These are phyloP conservation scores for Moelleriella libera DNA, from an alignment of 2,329 filamentous ascomycete species.

Conservation along the genomic window DNA sequence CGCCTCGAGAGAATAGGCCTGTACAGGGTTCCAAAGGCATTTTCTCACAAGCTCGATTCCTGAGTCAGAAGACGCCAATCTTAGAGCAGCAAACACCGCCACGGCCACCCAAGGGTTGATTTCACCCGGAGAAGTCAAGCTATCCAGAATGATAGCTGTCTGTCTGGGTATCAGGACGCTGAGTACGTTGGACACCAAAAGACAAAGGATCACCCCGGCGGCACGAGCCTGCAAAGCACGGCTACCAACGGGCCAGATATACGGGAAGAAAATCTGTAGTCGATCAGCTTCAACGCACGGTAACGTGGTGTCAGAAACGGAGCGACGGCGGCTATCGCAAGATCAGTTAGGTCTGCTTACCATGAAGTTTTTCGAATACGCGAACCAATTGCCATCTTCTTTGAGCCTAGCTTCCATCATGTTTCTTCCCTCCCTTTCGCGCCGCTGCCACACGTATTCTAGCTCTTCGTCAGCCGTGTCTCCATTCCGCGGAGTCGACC, in stretches of 20 bases:
- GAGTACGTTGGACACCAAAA: slow-evolving; percentile 56
- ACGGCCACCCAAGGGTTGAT: slow-evolving; percentile 37
- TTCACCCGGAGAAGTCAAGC: slow-evolving; percentile 30
- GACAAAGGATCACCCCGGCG: slow-evolving; percentile 49
- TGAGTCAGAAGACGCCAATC: slow-evolving; percentile 38
- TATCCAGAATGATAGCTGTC: slow-evolving; percentile 65
- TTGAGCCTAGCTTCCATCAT: slow-evolving; percentile 55
- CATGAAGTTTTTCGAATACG: slow-evolving; percentile 60
- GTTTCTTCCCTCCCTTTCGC: slow-evolving; percentile 37
- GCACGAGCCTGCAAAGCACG: slow-evolving; percentile 53
- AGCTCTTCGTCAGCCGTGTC: slow-evolving; percentile 22
- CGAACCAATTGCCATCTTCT: slow-evolving; percentile 62
- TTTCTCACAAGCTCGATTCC: slow-evolving; percentile 38
- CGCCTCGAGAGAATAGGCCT: slow-evolving; percentile 40
- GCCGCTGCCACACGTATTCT: slow-evolving; percentile 41
- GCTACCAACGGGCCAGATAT: slow-evolving; percentile 62
- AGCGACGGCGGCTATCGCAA: no score
- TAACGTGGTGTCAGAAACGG: no score
- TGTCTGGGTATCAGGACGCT: slow-evolving; percentile 71
- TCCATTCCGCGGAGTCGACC: slow-evolving; percentile 24
- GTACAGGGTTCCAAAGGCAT: slow-evolving; percentile 44
- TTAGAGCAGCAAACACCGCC: slow-evolving; percentile 33
- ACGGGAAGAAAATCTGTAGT: slow-evolving; percentile 59
- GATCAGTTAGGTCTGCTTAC: slow-evolving; percentile 16
- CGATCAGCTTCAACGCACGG: not conserved